Conservation (phyloP, 139 green algal species). For the Bryopsis sp. region DNA sequence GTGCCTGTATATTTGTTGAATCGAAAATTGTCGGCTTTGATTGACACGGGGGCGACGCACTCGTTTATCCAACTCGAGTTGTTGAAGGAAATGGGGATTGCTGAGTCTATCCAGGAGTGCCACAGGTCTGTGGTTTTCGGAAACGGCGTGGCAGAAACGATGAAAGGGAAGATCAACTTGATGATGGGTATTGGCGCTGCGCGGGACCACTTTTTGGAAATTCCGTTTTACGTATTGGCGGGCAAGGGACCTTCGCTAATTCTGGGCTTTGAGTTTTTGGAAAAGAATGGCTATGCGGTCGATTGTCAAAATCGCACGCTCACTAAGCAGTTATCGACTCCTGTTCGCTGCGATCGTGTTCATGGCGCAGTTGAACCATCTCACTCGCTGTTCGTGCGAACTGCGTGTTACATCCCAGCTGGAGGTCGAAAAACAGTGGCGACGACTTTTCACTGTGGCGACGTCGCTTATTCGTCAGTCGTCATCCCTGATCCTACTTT, state of each 20-base stretch:
- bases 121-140: not conserved
- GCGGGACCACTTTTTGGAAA: not conserved
- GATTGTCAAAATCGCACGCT: not conserved
- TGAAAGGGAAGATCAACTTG: not conserved
- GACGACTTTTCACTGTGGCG: no score
- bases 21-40: not conserved
- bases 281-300: not conserved
- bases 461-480: no score
- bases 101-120: not conserved
- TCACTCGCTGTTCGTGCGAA: no score
- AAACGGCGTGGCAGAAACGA: constrained; percentile 5
- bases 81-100: not conserved
- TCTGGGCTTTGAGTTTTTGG: not conserved
- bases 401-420: no score
- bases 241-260: constrained; percentile 11
- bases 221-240: constrained; percentile 9
- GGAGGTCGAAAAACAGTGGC: no score
- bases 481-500: no score
- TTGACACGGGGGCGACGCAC: constrained; percentile 5
- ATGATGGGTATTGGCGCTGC: not conserved
- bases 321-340: no score
- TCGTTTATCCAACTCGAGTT: not conserved
- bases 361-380: no score
- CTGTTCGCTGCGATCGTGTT: no score
- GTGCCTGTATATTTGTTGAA: not conserved